Base-by-base conservation (phyloP, 441 rosid genomes). In the Capsella rubella region DNA sequence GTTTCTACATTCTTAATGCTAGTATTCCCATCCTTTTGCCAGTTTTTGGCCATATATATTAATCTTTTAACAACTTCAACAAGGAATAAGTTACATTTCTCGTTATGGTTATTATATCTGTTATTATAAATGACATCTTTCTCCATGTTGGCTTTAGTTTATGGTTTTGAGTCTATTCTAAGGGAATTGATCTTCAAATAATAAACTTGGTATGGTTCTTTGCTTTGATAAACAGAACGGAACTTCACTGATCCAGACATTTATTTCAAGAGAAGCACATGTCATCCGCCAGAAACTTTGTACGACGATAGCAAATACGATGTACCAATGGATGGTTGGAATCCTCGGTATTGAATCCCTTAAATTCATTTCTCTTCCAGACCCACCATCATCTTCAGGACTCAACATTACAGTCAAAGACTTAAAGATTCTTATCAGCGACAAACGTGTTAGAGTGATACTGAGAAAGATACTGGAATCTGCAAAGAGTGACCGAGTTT, bases 231-330 rank as follows among this genome's bases (percentile, higher is more conserved):
- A 81, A 73, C 88, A 94, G 97, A 86, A 92, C n/a, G 99, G 97
- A 64, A 79, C 88, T 75, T 92, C 97, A 64, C 70, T 95, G 74
- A 78, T 88, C 78, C 81, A 78, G 69, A 85, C 96, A 51, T 75
- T 87, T 81, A 80, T 92, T 59, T 95, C 97, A 65, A 87, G 81
- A 78, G 97, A 95, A 75, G 91, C 91, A 53, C 78, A 59, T 53
- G 70, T 63, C 59, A 85, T 82, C 69, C 92, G 97, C 54, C 79
- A 82, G 81, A 87, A 88, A 79, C 77, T 90, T 49, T 82, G 92
- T 81, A 67, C 67, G 65, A 81, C 80, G 47, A 72, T 92, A 64
- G 93, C 90, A 8, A 87, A 86, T 54, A 62, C 84, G 54, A 42
- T 95, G 57, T 82, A 85, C 80, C 86, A 84, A 45, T 80, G 91